Evolutionary conservation across 192 early-diverging fungal genomes (phyloP).

Genomic region (Nowakowskiella sp.): DNA sequence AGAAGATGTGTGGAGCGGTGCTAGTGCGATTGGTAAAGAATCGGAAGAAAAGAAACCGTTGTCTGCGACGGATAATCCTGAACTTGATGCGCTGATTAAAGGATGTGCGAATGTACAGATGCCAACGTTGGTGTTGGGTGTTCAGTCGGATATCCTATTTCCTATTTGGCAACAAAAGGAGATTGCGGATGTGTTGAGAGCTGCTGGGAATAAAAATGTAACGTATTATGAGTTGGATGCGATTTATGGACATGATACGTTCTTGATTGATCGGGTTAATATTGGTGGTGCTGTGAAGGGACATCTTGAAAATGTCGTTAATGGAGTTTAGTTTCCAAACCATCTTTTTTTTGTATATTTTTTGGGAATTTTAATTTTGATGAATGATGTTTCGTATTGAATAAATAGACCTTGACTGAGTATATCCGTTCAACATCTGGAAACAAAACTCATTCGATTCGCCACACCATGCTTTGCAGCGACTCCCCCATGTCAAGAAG

Average conservation of each 20-base stretch:
- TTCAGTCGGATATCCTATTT: slow-evolving; percentile 93
- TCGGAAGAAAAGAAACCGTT: background rate
- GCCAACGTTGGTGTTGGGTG: slow-evolving; percentile 86
- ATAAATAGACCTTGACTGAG: too few species aligned
- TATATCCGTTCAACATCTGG: too few species aligned
- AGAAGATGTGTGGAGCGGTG: background rate
- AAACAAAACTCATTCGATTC: too few species aligned
- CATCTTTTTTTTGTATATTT: too few species aligned
- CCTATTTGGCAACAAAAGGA: slow-evolving; percentile 93
- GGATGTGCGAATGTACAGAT: slow-evolving; percentile 62
- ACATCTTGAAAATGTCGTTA: slow-evolving; percentile 33
- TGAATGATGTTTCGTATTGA: too few species aligned
- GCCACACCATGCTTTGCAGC: too few species aligned
- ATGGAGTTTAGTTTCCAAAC: too few species aligned
- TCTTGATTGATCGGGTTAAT: slow-evolving; percentile 81
- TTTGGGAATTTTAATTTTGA: too few species aligned
- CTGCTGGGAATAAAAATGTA: slow-evolving; percentile 78
- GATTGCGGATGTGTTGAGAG: slow-evolving; percentile 78
- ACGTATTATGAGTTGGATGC: slow-evolving; percentile 97
- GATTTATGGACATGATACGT: slow-evolving; percentile 96
- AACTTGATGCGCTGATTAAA: slow-evolving; percentile 52
- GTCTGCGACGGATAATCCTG: slow-evolving; percentile 35
- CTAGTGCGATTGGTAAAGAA: background rate
- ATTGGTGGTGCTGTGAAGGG: slow-evolving; percentile 95
- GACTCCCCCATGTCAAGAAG: too few species aligned